Evolutionary conservation across 768 basidiomycete species (phyloP), one percentile per base, ranked within the genome.

Genomic region (Collybia nuda): DNA sequence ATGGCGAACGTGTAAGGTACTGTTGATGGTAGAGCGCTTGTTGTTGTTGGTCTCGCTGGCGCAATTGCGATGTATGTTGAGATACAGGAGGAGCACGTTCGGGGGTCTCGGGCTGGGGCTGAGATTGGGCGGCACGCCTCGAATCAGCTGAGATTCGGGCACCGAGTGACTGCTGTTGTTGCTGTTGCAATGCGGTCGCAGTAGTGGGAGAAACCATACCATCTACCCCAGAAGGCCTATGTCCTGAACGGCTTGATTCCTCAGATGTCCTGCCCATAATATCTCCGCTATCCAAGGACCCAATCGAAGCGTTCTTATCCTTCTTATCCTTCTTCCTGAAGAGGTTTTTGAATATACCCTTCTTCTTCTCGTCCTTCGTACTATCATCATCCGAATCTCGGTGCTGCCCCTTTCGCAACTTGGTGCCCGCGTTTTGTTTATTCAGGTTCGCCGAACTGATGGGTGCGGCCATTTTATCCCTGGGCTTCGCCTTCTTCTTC

Each of bases 21-120:
- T 91, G 88, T 56, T 85, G 87, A 56, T 85, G 87, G 66, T 96
- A 97, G 24, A 90, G 70, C 8, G 84, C 84, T 65, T 94, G 92
- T 48, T 94, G 88, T 56, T 93, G 88, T 64, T 91, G 88, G 56
- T 97, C 94, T 46, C 84, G 81, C 67, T 94, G 89, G 52, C 91
- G 87, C 35, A 97, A 72, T 42, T 87, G 83, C 12, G 82, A 85
- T 1, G 88, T 79, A 45, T 80, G 74, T 43, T 82, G 82, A 2
- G 86, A 88, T 8, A 89, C 78, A 40, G 77, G 79, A 2, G 67
- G 66, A 15, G 67, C 60, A 6, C 60, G 56, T 1, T 58, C 60
- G 9, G 62, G 62, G 15, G 63, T 58, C 17, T 70, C 64, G 2
- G 60, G 62, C 40, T 56, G 59, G 23, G 63, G 62, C 36, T 62